Evolutionary conservation across 164 flowering plant species (phyloP).

Genomic region (Liriodendron chinense): DNA sequence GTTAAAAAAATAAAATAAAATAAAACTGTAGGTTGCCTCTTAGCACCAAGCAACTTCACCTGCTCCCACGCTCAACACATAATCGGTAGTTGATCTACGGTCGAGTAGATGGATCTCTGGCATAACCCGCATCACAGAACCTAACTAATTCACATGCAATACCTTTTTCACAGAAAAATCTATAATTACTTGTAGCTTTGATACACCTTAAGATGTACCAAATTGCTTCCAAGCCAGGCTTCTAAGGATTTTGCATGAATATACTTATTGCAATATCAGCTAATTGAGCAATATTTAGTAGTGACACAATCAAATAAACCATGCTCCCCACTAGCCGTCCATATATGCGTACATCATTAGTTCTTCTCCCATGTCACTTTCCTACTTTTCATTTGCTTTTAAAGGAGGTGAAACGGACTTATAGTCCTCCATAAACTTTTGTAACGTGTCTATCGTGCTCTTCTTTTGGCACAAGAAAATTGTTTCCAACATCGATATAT

Average conservation of each 20-base stretch:
- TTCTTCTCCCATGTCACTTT: background rate
- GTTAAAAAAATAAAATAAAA: background rate
- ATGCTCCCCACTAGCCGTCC: slow-evolving; percentile 17
- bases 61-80: slow-evolving; percentile 12
- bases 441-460: background rate
- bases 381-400: slow-evolving; percentile 1
- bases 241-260: slow-evolving; percentile 7
- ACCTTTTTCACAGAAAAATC: slow-evolving; percentile 3
- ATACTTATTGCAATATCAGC: background rate
- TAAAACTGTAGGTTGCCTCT: slow-evolving; percentile 12
- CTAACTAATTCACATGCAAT: background rate
- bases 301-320: slow-evolving; percentile 9
- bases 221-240: slow-evolving; percentile 7
- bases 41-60: slow-evolving; percentile 11
- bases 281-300: slow-evolving; percentile 11
- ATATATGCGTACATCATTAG: slow-evolving; percentile 8
- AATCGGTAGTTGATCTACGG: slow-evolving; percentile 7
- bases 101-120: slow-evolving; percentile 9
- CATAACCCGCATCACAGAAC: slow-evolving; percentile 11
- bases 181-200: background rate
- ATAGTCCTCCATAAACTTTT: slow-evolving; percentile 4
- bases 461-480: slow-evolving; percentile 2
- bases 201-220: no score
- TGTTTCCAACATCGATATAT: background rate
- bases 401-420: background rate